Evolutionary conservation across 306 rosid species (phyloP).

Genomic region (Vigna hirtella): DNA sequence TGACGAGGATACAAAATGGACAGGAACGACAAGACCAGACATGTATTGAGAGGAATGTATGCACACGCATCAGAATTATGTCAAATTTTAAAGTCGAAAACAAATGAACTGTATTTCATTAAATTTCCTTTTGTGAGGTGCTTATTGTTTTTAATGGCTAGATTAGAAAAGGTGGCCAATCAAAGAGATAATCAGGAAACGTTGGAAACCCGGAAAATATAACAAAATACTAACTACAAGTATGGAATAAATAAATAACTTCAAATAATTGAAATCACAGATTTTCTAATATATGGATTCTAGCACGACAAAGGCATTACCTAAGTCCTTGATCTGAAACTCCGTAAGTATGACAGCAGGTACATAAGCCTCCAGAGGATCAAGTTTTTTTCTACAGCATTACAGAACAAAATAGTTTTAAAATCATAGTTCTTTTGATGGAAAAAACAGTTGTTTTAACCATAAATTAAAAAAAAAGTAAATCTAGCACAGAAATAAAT

Average conservation of each 20-base stretch:
- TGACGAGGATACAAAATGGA: slow-evolving; percentile 10
- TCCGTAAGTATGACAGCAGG: slow-evolving; percentile 84
- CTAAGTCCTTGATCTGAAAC: slow-evolving; percentile 88
- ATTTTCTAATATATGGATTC: slow-evolving; percentile 1
- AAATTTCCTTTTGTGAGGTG: no score
- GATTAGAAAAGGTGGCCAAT: no score
- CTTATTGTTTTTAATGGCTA: no score
- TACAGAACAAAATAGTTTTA: slow-evolving; percentile 25
- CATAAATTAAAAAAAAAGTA: background rate
- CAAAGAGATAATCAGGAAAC: no score
- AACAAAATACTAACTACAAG: no score
- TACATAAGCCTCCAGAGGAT: slow-evolving; percentile 84
- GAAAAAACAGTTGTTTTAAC: slow-evolving; percentile 1
- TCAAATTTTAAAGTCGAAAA: no score
- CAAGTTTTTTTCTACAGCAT: slow-evolving; percentile 76
- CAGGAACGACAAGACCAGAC: background rate
- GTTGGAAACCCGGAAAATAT: no score
- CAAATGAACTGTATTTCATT: no score
- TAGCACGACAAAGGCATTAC: slow-evolving; percentile 52
- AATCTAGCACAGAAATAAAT: slow-evolving; percentile 2
- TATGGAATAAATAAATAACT: slow-evolving; percentile 1
- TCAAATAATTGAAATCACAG: background rate
- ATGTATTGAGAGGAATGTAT: no score
- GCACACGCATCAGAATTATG: no score
- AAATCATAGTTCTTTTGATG: background rate